A percentile compares a stretch with the other conserved stretches of the same genome.
These are phyloP conservation scores for Stevia rebaudiana DNA, from an alignment of 140 eudicot genomes.

Conservation along the genomic window DNA sequence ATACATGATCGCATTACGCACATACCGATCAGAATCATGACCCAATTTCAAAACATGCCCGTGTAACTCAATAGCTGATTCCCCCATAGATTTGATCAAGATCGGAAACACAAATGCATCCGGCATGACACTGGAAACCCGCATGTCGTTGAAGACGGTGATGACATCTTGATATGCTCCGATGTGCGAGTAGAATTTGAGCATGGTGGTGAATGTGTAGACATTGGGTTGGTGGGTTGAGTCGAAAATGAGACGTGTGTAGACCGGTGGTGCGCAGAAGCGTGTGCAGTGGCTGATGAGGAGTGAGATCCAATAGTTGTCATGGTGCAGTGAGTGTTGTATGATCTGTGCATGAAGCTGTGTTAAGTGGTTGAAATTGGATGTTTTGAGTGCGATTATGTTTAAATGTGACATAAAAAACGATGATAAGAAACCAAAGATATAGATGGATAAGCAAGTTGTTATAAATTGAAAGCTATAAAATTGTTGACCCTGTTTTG, in stretches of 20 bases:
- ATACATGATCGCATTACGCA: conserved; percentile 53
- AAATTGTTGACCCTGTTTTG: no score
- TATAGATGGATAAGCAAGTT: no score
- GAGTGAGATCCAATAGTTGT: conserved; percentile 43
- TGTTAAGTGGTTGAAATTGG: conserved; percentile 31
- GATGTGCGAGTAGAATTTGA: conserved; percentile 43
- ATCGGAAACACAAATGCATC: conserved; percentile 61
- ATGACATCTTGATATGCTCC: conserved; percentile 44
- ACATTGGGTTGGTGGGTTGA: conserved; percentile 39
- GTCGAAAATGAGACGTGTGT: conserved; percentile 49
- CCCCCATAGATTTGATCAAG: conserved; percentile 50
- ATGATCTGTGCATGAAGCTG: conserved; percentile 63
- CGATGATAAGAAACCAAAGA: no score
- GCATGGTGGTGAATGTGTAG: conserved; percentile 56
- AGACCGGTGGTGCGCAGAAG: conserved; percentile 50
- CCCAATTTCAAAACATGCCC: conserved; percentile 52
- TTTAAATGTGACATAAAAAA: conserved; percentile 35
- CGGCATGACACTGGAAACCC: conserved; percentile 24
- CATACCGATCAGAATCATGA: conserved; percentile 34
- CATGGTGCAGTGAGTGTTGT: conserved; percentile 33
- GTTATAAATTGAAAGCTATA: no score
- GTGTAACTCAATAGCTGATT: conserved; percentile 40
- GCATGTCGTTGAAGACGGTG: conserved; percentile 40
- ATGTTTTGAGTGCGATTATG: conserved; percentile 23
- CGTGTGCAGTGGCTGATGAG: conserved; percentile 66